Base-by-base conservation (phyloP, 768 basidiomycete species). In the Lactarius evosmus region DNA sequence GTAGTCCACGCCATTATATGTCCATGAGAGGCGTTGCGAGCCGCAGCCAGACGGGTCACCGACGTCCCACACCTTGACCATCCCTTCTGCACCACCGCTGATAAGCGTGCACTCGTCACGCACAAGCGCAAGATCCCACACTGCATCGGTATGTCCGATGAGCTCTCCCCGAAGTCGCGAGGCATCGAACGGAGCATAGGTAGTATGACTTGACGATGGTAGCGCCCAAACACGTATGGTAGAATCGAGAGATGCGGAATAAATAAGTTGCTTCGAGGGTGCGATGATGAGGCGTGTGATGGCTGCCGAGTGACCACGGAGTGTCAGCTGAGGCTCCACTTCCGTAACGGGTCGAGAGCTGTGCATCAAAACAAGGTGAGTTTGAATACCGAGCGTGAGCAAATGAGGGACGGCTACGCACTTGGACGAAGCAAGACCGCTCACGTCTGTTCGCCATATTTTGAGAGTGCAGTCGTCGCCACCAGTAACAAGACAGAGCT, bases 381-480 rank as follows among this genome's bases (percentile, higher is more conserved):
- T 41, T 27, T 22, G 53, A 22, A 58, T 44, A 40, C 29, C 49
- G 19, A 56, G 53, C 34, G 36, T 56, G 9, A 7, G 3, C 40
- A 58, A 36, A 63, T 60, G 53, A 36, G 52, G 63, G 70, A 60
- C 57, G 41, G 65, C 58, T 49, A 85, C 92, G 73, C 77, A 95
- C 93, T 83, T 82, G 61, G 86, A 85, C 49, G 89, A 88, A 33
- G 91, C 82, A 63, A 95, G 78, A 69, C 84, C 81, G 44, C 85
- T 78, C 17, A 89, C 82, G 68, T 96, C 92, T 78, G 93, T 83
- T 61, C 92, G 83, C 97, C 97, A 99, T 58, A 98, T 84, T 75
- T 99, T 99, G 60, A 98, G 87, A 7, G 93, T 95, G 73, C 85
- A 91, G 72, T 99, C 97, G 72, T 98, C 96, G 32, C 95, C 93